These are phyloP conservation scores for Coleophoma eucalyptorum DNA, from an alignment of 2,329 filamentous ascomycete genomes.

Conservation along the genomic window DNA sequence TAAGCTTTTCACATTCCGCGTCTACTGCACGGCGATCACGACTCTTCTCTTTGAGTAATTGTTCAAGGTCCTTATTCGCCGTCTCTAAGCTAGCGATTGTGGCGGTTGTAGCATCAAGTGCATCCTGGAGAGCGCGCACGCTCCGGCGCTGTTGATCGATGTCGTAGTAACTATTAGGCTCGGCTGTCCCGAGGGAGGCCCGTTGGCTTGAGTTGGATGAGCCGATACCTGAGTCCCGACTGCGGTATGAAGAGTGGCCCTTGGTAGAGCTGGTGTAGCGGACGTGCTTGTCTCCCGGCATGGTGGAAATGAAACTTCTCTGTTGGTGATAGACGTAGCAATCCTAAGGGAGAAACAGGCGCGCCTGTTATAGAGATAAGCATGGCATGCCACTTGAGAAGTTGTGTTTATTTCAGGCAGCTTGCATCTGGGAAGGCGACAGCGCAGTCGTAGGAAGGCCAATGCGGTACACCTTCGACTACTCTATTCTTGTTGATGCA, in stretches of 20 bases:
- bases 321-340: no score
- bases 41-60: constrained; percentile 10
- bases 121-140: constrained; percentile 16
- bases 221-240: constrained; percentile 19
- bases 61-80: constrained; percentile 7
- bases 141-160: constrained; percentile 16
- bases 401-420: no score
- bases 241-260: constrained; percentile 7
- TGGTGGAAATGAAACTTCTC: no score
- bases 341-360: no score
- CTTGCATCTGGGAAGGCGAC: no score
- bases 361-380: no score
- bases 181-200: constrained; percentile 17
- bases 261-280: constrained; percentile 19
- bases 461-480: no score
- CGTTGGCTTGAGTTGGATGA: constrained; percentile 17
- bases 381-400: no score
- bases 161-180: constrained; percentile 2
- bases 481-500: no score
- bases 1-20: constrained; percentile 10
- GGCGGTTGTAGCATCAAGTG: constrained; percentile 19
- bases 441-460: no score
- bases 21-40: not conserved
- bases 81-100: constrained; percentile 11
- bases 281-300: constrained; percentile 19